Conservation (phyloP, 2,329 filamentous ascomycete genomes). For the Colletotrichum eleusines region DNA sequence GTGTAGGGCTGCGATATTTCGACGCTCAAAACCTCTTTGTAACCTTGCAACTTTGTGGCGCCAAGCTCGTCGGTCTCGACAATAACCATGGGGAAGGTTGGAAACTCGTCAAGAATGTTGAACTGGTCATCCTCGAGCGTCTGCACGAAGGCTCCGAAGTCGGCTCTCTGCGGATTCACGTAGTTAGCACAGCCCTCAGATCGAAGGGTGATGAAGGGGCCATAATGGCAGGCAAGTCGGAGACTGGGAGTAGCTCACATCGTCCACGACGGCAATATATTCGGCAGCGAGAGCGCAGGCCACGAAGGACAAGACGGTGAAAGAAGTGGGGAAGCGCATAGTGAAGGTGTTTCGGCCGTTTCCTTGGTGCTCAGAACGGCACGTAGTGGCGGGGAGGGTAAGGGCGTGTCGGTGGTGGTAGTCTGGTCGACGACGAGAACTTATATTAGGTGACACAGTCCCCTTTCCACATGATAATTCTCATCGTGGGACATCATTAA, state of each 20-base stretch:
- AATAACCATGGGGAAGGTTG: conserved; percentile 11
- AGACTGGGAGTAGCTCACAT: conserved; percentile 9
- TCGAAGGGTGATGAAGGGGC: too few species aligned
- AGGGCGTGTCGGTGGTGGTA: neutral
- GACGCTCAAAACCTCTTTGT: conserved; percentile 19
- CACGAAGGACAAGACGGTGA: neutral
- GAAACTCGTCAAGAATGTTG: neutral
- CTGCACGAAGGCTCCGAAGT: conserved; percentile 19
- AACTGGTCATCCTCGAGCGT: conserved; percentile 15
- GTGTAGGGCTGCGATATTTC: conserved; percentile 21
- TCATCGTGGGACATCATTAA: too few species aligned
- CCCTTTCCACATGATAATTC: neutral
- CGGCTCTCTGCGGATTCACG: neutral
- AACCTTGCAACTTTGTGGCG: neutral
- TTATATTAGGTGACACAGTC: neutral
- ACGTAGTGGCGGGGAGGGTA: too few species aligned
- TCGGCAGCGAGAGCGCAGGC: conserved; percentile 8
- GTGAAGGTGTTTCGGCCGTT: neutral
- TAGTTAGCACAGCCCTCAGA: neutral
- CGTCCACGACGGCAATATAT: conserved; percentile 27
- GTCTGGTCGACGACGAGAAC: neutral
- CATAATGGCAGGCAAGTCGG: neutral
- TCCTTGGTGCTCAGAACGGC: neutral
- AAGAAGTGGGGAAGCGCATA: neutral
- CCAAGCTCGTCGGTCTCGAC: conserved; percentile 26